A percentile compares a stretch with the other conserved stretches of the same genome.
Conservation (phyloP, 495 filamentous ascomycete species). For the Talaromyces stipitatus region DNA sequence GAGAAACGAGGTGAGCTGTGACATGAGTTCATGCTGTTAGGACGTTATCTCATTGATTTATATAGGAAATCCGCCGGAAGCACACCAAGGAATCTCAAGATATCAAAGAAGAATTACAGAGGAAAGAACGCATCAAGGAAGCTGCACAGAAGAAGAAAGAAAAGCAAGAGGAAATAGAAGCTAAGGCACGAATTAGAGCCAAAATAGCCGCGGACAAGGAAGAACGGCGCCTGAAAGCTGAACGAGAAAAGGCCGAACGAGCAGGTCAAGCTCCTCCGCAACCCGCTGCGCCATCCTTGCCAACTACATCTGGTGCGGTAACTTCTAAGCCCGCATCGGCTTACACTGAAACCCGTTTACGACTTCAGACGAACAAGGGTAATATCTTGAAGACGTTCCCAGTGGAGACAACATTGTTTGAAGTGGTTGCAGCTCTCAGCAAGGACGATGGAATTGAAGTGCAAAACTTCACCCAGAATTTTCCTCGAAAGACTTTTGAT, state of each 20-base stretch:
- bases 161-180: conserved; percentile 79
- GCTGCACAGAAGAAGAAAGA: conserved; percentile 76
- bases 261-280: conserved; percentile 59
- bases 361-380: conserved; percentile 68
- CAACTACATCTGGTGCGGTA: conserved; percentile 32
- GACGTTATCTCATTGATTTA: background rate
- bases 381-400: conserved; percentile 77
- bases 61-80: conserved; percentile 78
- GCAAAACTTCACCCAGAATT: conserved; percentile 72
- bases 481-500: conserved; percentile 78
- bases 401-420: conserved; percentile 84
- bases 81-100: conserved; percentile 71
- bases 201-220: conserved; percentile 90
- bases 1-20: conserved; percentile 66
- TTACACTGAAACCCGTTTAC: conserved; percentile 73
- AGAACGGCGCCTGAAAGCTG: conserved; percentile 71
- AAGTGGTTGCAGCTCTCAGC: conserved; percentile 71
- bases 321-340: conserved; percentile 51
- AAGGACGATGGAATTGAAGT: conserved; percentile 57
- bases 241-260: conserved; percentile 74
- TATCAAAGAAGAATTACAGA: conserved; percentile 72
- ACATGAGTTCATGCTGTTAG: background rate
- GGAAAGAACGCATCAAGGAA: conserved; percentile 86
- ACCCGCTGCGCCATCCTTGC: conserved; percentile 25
- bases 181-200: conserved; percentile 79